phyloP scores from a whole-genome alignment of 1,284 basidiomycete species.

The Marasmius fiardii region DNA sequence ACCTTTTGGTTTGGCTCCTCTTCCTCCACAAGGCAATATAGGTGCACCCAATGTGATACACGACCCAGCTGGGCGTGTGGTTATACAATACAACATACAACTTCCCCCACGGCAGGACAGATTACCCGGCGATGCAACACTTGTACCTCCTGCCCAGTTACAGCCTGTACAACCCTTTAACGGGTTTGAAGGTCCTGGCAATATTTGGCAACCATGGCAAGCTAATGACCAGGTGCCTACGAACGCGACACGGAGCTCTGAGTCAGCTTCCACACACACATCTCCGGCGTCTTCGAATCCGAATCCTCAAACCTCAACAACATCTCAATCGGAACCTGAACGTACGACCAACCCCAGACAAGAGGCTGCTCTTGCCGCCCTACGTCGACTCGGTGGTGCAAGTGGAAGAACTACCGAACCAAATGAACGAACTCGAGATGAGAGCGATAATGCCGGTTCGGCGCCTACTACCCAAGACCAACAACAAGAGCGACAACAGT shows the following conservation, averaged over 20 bases:
- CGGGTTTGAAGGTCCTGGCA: conserved; percentile 62
- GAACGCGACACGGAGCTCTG: conserved; percentile 2
- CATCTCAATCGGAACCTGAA: conserved; percentile 7
- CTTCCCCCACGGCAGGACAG: conserved; percentile 26
- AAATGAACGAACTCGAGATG: no score
- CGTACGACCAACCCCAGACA: conserved; percentile 31
- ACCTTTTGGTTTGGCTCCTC: conserved; percentile 16
- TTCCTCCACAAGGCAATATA: conserved; percentile 17
- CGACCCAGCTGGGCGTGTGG: conserved; percentile 33
- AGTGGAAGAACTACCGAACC: neutral
- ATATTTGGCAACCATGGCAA: conserved; percentile 62
- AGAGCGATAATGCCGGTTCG: no score
- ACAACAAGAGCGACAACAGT: conserved; percentile 3
- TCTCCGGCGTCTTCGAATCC: neutral
- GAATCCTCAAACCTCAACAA: neutral
- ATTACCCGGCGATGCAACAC: conserved; percentile 24
- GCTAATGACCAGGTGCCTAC: conserved; percentile 14
- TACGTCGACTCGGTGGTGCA: conserved; percentile 29
- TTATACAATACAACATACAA: conserved; percentile 57
- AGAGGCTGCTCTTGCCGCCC: conserved; percentile 42
- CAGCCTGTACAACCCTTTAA: conserved; percentile 41
- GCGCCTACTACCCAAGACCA: conserved; percentile 1
- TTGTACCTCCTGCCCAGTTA: conserved; percentile 22
- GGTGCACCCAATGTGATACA: conserved; percentile 17
- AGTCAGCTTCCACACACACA: conserved; percentile 12